Evolutionary conservation across 2,329 filamentous ascomycete species (phyloP).

Genomic region (Coleophoma eucalyptorum): DNA sequence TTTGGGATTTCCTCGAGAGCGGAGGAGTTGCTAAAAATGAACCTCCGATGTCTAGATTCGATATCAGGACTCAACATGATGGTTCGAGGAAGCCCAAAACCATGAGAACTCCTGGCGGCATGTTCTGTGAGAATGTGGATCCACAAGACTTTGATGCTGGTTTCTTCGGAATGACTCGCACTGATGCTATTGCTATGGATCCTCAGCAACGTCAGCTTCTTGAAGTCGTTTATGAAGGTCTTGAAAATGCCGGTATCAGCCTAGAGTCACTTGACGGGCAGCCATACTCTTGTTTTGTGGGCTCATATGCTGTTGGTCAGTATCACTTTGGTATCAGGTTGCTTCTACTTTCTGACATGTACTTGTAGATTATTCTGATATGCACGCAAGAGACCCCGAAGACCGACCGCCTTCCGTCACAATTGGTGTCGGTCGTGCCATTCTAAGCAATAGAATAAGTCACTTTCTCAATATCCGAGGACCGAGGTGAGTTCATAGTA

Average conservation of each 20-base stretch:
- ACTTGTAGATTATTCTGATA: conserved; percentile 10
- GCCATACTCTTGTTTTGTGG: conserved; percentile 10
- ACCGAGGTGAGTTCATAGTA: conserved; percentile 31
- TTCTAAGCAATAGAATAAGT: conserved; percentile 46
- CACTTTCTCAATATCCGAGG: conserved; percentile 54
- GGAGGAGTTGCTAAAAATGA: conserved; percentile 65
- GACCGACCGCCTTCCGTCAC: conserved; percentile 4
- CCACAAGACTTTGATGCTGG: conserved; percentile 31
- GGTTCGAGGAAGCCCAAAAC: conserved; percentile 59
- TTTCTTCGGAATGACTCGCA: conserved; percentile 34
- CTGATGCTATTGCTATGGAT: conserved; percentile 33
- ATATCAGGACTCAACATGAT: conserved; percentile 65
- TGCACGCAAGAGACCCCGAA: conserved; percentile 13
- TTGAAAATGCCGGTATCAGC: conserved; percentile 27
- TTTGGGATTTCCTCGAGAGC: conserved; percentile 49
- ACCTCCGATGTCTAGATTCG: conserved; percentile 63
- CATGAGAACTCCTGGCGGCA: conserved; percentile 70
- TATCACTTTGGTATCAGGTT: conserved; percentile 15
- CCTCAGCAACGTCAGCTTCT: conserved; percentile 38
- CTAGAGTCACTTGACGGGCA: conserved; percentile 9
- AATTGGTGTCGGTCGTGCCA: conserved; percentile 20
- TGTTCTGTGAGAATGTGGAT: conserved; percentile 42
- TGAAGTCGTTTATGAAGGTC: conserved; percentile 61
- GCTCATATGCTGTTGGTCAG: conserved; percentile 19
- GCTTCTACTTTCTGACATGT: conserved; percentile 9